Evolutionary conservation across 495 filamentous ascomycete genomes (phyloP).

Genomic region (Aspergillus mulundensis): DNA sequence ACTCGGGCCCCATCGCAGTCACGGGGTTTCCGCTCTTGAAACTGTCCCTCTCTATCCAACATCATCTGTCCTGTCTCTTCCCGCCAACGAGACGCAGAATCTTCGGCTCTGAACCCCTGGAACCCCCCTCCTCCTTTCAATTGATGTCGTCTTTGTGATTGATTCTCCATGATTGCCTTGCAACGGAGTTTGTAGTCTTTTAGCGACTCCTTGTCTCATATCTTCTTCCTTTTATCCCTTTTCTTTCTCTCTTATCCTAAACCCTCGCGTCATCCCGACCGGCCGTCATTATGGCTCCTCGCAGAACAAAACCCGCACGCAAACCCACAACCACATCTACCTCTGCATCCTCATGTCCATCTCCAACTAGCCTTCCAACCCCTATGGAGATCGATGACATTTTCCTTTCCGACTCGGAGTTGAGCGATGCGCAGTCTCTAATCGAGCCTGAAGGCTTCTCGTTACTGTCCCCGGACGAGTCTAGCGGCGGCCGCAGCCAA

Average conservation of each 20-base stretch:
- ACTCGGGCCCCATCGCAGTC: conserved; percentile 27
- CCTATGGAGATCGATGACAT: conserved; percentile 36
- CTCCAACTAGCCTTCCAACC: conserved; percentile 8
- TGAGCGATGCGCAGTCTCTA: conserved; percentile 57
- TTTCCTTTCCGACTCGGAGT: conserved; percentile 52
- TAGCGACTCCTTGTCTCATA: conserved; percentile 6
- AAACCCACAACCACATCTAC: conserved; percentile 4
- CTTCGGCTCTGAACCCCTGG: not conserved
- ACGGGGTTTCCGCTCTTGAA: conserved; percentile 13
- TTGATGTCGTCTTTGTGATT: conserved; percentile 14
- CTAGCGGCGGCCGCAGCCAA: conserved; percentile 42
- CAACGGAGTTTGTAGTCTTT: conserved; percentile 12
- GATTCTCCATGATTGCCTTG: conserved; percentile 12
- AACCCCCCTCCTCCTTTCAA: conserved; percentile 6
- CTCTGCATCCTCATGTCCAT: conserved; percentile 4
- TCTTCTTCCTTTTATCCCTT: conserved; percentile 8
- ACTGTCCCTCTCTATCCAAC: conserved; percentile 1
- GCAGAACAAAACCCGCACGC: conserved; percentile 8
- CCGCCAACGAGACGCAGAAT: conserved; percentile 3
- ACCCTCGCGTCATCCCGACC: conserved; percentile 11
- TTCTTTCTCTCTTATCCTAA: conserved; percentile 1
- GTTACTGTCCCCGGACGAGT: conserved; percentile 48
- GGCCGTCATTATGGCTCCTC: conserved; percentile 14
- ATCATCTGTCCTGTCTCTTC: conserved; percentile 13
- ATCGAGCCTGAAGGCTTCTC: conserved; percentile 53